Evolutionary conservation across 1,139 yeast species (phyloP).

Genomic region (Chernovozyma aurita): DNA sequence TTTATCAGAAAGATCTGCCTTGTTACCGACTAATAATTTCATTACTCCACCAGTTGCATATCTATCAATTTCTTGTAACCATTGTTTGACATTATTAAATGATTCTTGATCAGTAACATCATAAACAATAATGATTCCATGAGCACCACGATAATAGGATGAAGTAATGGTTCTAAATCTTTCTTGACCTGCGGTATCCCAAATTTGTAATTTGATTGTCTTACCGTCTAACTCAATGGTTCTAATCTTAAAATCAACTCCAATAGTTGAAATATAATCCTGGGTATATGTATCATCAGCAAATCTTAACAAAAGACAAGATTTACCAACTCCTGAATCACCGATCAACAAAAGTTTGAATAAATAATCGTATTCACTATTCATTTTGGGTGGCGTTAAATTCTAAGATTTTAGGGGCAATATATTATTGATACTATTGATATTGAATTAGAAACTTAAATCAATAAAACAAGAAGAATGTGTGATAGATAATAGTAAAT

Average conservation of each 20-base stretch:
- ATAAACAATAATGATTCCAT: conserved; percentile 95
- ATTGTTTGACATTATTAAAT: conserved; percentile 94
- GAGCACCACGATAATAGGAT: conserved; percentile 97
- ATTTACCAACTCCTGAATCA: conserved; percentile 97
- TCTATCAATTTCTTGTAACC: conserved; percentile 98
- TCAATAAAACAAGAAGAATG: no score
- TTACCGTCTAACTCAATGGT: conserved; percentile 96
- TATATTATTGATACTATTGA: no score
- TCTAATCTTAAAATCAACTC: conserved; percentile 97
- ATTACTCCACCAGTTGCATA: conserved; percentile 97
- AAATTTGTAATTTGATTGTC: conserved; percentile 93
- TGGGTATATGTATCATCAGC: conserved; percentile 98
- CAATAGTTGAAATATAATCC: conserved; percentile 95
- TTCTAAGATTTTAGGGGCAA: no score
- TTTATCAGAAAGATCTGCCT: conserved; percentile 90
- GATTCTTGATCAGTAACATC: conserved; percentile 98
- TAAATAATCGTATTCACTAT: conserved; percentile 92
- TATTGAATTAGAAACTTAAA: no score
- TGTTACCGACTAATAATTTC: conserved; percentile 94
- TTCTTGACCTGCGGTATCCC: conserved; percentile 99
- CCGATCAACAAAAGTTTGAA: conserved; percentile 93
- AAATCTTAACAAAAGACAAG: conserved; percentile 89
- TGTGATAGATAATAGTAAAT: no score
- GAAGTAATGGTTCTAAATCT: conserved; percentile 97
- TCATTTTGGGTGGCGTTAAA: conserved; percentile 48